Base-by-base conservation (phyloP, 495 filamentous ascomycete genomes). In the Mytilinidion resinicola region DNA sequence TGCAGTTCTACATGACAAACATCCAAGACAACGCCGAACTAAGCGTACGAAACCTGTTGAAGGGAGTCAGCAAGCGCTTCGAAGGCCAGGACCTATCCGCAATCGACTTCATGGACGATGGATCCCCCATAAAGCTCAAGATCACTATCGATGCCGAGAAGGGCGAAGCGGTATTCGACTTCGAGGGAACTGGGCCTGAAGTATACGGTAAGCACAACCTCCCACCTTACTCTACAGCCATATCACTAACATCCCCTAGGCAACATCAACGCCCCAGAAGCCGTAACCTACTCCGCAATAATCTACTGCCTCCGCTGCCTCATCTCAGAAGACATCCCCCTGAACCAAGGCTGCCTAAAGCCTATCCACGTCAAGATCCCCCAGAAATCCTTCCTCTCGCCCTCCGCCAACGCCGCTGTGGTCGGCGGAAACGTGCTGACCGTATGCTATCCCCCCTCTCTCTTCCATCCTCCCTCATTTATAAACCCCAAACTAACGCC, bases 341-440 rank as follows among this genome's bases (percentile, higher is more conserved):
- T 98, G 14, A 98, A 98, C 75, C 93, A 98, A 73, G 93, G 93
- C 62, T 98, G 93, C 62, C 78, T 98, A 10, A 85, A 82, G 42
- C 93, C 93, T 4, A 88, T 98, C 70, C 80, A 84, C 56, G 89
- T 98, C 67, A 81, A 80, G 42, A 95, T 97, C 43, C 93, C 93
- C 2, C 79, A 83, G 1, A 81, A 84, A 55, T 89, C 85, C 49
- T 88, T 98, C 59, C 79, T 98, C 14, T 90, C 85, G 0, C 93
- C 93, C 1, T 91, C 87, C 1, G 85, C 88, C 59, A 85, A 86
- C 49, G 90, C 93, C 5, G 93, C 93, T 1, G 93, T 97, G 0
- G 93, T 96, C 0, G 93, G 92, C 38, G 95, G 95, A 41, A 98
- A 98, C 70, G 93, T 97, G 17, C 77, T 96, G 21, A 98, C 93